Percentiles rank a stretch among this genome's conserved stretches.
phyloP scores from a whole-genome alignment of 176 grass and related monocot species.

The Aegilops sharonensis region DNA sequence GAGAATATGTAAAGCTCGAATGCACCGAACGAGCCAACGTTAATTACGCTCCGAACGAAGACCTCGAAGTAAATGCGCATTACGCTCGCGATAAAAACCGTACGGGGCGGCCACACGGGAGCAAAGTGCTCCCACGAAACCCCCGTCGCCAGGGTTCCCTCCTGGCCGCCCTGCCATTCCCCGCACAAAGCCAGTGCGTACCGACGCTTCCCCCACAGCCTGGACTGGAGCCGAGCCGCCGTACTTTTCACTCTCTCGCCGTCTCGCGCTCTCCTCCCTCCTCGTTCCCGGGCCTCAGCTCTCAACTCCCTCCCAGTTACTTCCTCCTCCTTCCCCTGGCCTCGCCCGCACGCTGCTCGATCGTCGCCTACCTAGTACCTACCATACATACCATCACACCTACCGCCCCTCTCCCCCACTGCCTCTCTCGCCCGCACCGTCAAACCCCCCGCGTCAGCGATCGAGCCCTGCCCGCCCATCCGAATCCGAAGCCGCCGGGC shows the following conservation, averaged over 20 bases:
- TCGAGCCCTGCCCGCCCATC: background rate
- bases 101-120: background rate
- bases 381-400: constrained; percentile 4
- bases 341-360: background rate
- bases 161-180: constrained; percentile 7
- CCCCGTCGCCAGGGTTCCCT: background rate
- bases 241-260: background rate
- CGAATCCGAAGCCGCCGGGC: background rate
- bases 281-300: background rate
- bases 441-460: background rate
- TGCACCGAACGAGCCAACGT: background rate
- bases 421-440: background rate
- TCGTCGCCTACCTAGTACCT: constrained; percentile 17
- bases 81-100: background rate
- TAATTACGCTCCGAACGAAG: background rate
- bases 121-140: background rate
- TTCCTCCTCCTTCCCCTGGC: background rate
- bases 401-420: constrained; percentile 20
- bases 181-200: background rate
- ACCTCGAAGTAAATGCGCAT: background rate
- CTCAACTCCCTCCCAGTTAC: constrained; percentile 11
- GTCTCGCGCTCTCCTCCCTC: background rate
- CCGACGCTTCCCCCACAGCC: constrained; percentile 25
- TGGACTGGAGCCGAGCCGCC: background rate
- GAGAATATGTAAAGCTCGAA: background rate